These are phyloP conservation scores for Coriolopsis trogii DNA, from an alignment of 1,284 basidiomycete genomes.

Conservation along the genomic window DNA sequence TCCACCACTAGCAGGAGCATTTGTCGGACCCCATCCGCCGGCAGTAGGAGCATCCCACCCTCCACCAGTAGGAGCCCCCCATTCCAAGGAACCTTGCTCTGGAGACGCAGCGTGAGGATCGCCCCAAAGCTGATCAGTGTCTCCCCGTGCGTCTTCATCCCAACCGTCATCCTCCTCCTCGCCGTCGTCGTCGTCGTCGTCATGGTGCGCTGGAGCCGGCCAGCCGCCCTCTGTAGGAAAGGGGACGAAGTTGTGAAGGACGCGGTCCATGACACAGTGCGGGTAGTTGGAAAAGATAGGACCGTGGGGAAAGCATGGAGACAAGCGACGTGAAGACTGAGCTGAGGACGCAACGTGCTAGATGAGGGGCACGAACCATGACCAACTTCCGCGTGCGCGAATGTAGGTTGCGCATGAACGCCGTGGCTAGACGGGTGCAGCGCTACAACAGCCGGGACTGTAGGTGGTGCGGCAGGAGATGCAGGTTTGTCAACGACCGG, in stretches of 20 bases:
- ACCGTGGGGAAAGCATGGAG: slow-evolving; percentile 1
- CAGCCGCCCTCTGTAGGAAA: slow-evolving; percentile 20
- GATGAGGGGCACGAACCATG: slow-evolving; percentile 17
- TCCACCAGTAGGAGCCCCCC: slow-evolving; percentile 1
- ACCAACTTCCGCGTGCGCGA: slow-evolving; percentile 9
- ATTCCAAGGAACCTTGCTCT: slow-evolving; percentile 9
- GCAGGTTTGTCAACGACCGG: too few species aligned
- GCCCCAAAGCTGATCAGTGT: slow-evolving; percentile 11
- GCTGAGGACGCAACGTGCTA: slow-evolving; percentile 5
- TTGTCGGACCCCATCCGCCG: slow-evolving; percentile 3
- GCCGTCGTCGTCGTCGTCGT: slow-evolving; percentile 9
- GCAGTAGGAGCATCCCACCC: slow-evolving; percentile 3
- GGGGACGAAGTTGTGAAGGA: slow-evolving; percentile 21
- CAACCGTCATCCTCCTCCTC: slow-evolving; percentile 16
- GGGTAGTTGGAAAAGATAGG: neutral
- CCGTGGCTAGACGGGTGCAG: slow-evolving; percentile 17
- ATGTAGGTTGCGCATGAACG: slow-evolving; percentile 9
- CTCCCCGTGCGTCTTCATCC: slow-evolving; percentile 15
- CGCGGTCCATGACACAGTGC: slow-evolving; percentile 17
- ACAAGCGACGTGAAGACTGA: slow-evolving; percentile 9
- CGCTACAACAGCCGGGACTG: slow-evolving; percentile 5
- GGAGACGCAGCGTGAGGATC: slow-evolving; percentile 3
- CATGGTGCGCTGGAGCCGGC: slow-evolving; percentile 19
- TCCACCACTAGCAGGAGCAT: neutral
- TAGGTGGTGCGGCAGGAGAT: slow-evolving; percentile 5